phyloP scores from a whole-genome alignment of 2,329 filamentous ascomycete genomes.

The Cercospora zeae-maydis region DNA sequence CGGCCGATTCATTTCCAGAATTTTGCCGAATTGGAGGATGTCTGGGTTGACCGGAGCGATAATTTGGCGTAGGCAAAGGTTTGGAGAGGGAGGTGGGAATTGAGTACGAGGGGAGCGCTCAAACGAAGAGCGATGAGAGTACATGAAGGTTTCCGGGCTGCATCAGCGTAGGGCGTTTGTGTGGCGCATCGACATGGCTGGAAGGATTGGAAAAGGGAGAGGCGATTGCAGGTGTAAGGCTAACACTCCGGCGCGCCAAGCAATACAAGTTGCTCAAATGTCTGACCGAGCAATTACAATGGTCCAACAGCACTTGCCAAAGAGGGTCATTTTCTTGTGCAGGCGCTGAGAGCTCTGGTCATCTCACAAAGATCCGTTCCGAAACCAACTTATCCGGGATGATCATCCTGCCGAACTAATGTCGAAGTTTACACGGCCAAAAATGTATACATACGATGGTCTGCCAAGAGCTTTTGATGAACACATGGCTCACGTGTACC shows the following conservation, averaged over 20 bases:
- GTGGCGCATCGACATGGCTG: background rate
- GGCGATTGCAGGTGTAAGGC: background rate
- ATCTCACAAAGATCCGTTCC: too few relatives aligned
- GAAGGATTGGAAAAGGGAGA: background rate
- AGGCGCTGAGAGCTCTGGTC: too few relatives aligned
- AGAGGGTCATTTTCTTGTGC: too few relatives aligned
- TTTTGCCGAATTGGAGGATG: constrained; percentile 94
- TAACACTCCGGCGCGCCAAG: background rate
- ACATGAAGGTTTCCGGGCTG: background rate
- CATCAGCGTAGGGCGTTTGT: background rate
- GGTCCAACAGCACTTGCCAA: too few relatives aligned
- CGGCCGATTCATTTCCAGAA: constrained; percentile 93
- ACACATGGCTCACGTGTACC: too few relatives aligned
- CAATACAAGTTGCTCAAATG: background rate
- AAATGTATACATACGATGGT: too few relatives aligned
- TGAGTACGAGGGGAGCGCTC: background rate
- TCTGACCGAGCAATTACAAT: background rate
- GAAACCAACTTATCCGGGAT: too few relatives aligned
- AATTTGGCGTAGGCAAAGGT: constrained; percentile 69
- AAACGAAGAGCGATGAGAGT: background rate
- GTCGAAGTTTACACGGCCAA: too few relatives aligned
- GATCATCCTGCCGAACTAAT: too few relatives aligned
- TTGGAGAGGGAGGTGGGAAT: background rate
- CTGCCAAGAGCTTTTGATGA: too few relatives aligned
- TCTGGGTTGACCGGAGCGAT: constrained; percentile 89